Percentiles rank a stretch among this genome's conserved stretches.
Conservation (phyloP, 305 asterid genomes). For the Fraxinus sp. region DNA sequence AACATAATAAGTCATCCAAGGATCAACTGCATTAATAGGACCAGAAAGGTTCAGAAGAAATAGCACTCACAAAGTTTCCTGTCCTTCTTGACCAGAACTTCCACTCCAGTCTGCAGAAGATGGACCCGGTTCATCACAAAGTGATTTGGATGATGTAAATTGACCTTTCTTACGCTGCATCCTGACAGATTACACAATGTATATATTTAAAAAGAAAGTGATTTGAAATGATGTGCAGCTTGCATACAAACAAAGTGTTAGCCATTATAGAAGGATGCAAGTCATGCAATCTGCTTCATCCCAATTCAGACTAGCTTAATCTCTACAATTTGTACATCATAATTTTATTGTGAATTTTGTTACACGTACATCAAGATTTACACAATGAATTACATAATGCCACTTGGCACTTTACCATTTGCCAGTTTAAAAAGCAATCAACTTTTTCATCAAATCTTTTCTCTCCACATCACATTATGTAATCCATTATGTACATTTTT, state of each 20-base stretch:
- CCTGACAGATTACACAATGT: conserved; percentile 41
- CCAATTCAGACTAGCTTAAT: background rate
- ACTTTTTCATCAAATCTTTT: too few relatives aligned
- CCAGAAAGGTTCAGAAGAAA: background rate
- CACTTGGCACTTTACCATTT: too few relatives aligned
- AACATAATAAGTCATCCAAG: background rate
- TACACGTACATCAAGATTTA: too few relatives aligned
- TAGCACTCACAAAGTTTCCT: conserved; percentile 72
- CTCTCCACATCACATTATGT: too few relatives aligned
- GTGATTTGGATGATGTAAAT: conserved; percentile 80
- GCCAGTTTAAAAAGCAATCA: too few relatives aligned
- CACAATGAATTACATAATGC: too few relatives aligned
- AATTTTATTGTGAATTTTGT: background rate
- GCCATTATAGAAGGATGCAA: conserved; percentile 2
- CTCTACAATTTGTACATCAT: background rate
- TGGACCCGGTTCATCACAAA: conserved; percentile 76
- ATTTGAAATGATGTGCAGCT: conserved; percentile 1
- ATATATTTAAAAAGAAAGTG: conserved; percentile 12
- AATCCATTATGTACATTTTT: too few relatives aligned
- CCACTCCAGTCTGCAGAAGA: conserved; percentile 74
- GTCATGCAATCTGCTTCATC: background rate
- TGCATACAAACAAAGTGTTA: background rate
- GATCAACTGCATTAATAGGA: conserved; percentile 18
- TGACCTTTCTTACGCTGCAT: conserved; percentile 99
- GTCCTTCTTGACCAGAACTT: conserved; percentile 68